Evolutionary conservation across 306 rosid genomes (phyloP), one percentile per base, ranked within the genome.

Genomic region (Sindora glabra): DNA sequence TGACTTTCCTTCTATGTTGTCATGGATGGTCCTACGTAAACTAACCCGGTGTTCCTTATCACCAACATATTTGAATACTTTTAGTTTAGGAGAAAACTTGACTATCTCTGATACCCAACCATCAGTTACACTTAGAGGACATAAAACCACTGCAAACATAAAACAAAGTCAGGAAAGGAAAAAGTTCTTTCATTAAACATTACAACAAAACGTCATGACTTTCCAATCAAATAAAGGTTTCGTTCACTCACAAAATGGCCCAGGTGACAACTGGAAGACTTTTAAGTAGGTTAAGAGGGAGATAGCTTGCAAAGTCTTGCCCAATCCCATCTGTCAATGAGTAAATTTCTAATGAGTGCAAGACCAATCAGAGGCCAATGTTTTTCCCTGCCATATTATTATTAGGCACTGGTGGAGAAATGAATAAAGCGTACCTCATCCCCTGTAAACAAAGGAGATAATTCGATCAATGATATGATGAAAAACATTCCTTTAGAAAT

Each of bases 281-380:
- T 85, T 91, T 75, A 91, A 77, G 67, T 85, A 91, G 86, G 92
- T 81, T 74, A 91, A 67, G 48, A 91, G 77, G 56, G 89, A 80
- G 72, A 91, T 79, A 64, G 95, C 98, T 65, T 91, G 98, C 78
- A 91, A 56, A 29, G 98, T 91, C 95, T 91, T 91, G 39, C 98
- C 96, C 30, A 91, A 76, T 65, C 98, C 98, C 98, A 91, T 91
- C 98, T 91, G 89, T 66, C 55, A 68, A 72, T 26, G 17, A 67
- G 61, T 52, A 12, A 56, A 25, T 33, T 36, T 68, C 51, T 29
- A 1, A 54, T 21, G 56, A 52, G 8, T 57, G 61, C 27, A 67
- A 72, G 58, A 64, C 58, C 62, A 63, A 59, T n/a, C 37, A 51
- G 68, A 67, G 49, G 37, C 30, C 15, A 59, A 52, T 46, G 23